Conservation (phyloP, 2,329 filamentous ascomycete species). For the Tolypocladium guangdongense region DNA sequence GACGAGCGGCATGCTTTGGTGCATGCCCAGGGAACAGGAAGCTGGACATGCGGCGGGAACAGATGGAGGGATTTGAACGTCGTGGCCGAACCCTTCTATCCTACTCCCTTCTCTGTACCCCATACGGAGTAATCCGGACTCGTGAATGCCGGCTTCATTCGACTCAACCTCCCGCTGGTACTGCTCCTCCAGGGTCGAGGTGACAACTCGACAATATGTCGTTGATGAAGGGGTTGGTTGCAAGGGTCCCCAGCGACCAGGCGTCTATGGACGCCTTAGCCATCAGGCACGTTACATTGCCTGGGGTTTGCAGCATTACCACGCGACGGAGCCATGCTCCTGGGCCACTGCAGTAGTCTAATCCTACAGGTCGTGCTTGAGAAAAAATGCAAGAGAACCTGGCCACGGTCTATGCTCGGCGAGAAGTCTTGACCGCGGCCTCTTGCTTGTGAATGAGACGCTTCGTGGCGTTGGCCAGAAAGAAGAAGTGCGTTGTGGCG, state of each 20-base stretch:
- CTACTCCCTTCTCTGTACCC: neutral
- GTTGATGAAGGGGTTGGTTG: neutral
- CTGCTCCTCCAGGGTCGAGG: neutral
- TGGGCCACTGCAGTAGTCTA: too few relatives aligned
- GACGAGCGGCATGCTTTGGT: neutral
- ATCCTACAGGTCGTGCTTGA: neutral
- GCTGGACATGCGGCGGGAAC: neutral
- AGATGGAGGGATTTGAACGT: neutral
- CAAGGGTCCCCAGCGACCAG: neutral
- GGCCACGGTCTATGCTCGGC: neutral
- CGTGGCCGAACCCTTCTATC: neutral
- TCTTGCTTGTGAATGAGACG: neutral
- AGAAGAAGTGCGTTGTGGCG: neutral
- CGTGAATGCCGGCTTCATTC: neutral
- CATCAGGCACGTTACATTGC: neutral
- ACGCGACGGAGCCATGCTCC: neutral
- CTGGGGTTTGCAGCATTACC: neutral
- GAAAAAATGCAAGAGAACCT: neutral
- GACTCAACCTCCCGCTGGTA: neutral
- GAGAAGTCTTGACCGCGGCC: neutral
- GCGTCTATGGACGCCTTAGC: neutral
- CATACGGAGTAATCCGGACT: too few relatives aligned
- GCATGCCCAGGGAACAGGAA: neutral
- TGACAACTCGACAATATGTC: neutral
- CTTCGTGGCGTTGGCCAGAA: neutral